Evolutionary conservation across 805 yeast species (phyloP), one percentile per base, ranked within the genome.

Genomic region (Lachancea kluyveri): DNA sequence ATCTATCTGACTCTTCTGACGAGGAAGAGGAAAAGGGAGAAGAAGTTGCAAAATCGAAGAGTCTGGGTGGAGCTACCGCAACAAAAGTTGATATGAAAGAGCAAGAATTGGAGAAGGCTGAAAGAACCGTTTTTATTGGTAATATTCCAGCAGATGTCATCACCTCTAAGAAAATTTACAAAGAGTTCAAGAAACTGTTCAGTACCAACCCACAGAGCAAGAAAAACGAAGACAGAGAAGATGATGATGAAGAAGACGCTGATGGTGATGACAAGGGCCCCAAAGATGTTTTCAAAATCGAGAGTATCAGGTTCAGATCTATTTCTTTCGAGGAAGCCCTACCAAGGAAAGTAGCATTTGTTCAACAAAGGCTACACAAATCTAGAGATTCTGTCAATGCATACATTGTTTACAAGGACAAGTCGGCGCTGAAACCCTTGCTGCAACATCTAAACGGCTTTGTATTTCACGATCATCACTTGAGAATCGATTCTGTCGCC

Each of bases 321-420:
- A 80, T 92, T 43, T 84, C 95, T 3, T 85, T 88, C 42, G 77
- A 80, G 34, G 94, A 87, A 51, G 77, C 82, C 20, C 67, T 87
- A 30, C 97, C 97, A 33, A 74, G 96, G 54, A 90, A 87, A 52
- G 87, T 84, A 21, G 97, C 98, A 0, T 86, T 79, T 53, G 79
- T 83, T 39, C 73, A 78, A 48, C 85, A 84, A 52, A 74, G 79
- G 40, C 67, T 88, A 37, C 90, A 88, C 52, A 70, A 74, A 27
- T 69, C 77, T 17, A 72, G 94, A 57, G 90, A 84, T 33, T 73
- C 92, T 2, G 72, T 88, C 26, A 92, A 92, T 57, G 86, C 95
- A 10, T 92, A 92, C 53, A 68, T 90, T 28, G 97, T 92, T 3
- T 90, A 71, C 62, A 68, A 68, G 33, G 68, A 67, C 15, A 73